These are phyloP conservation scores for Periconia sp. DNA, from an alignment of 2,329 filamentous ascomycete genomes.

Conservation along the genomic window DNA sequence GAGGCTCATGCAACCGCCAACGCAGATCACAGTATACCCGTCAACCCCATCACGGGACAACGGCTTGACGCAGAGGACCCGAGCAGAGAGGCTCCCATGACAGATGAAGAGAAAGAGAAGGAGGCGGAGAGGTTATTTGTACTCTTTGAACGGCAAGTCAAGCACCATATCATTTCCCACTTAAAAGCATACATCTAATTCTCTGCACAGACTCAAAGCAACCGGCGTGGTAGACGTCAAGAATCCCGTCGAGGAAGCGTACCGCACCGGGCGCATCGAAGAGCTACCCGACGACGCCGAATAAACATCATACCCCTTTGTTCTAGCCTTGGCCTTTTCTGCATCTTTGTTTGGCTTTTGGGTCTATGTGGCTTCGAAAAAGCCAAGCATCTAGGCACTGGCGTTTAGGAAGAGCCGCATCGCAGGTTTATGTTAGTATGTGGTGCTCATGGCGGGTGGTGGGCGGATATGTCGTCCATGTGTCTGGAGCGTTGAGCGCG, in stretches of 20 bases:
- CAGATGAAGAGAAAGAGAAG: constrained; percentile 85
- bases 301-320: too few relatives aligned
- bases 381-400: too few relatives aligned
- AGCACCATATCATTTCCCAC: neutral
- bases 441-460: too few relatives aligned
- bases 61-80: constrained; percentile 71
- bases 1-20: constrained; percentile 56
- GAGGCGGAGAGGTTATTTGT: constrained; percentile 92
- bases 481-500: too few relatives aligned
- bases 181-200: neutral
- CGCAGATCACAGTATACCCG: constrained; percentile 41
- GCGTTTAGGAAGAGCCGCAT: too few relatives aligned
- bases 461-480: too few relatives aligned
- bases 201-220: constrained; percentile 62
- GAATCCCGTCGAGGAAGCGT: constrained; percentile 76
- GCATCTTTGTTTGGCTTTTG: too few relatives aligned
- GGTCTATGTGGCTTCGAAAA: too few relatives aligned
- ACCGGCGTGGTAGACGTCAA: constrained; percentile 79
- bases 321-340: too few relatives aligned
- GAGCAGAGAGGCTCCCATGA: constrained; percentile 74
- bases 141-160: constrained; percentile 77
- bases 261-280: constrained; percentile 72
- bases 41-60: constrained; percentile 91
- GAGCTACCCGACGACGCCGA: constrained; percentile 65
- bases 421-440: too few relatives aligned